A percentile compares a stretch with the other conserved stretches of the same genome.
phyloP scores from a whole-genome alignment of 306 rosid genomes.

The Psophocarpus tetragonolobus region DNA sequence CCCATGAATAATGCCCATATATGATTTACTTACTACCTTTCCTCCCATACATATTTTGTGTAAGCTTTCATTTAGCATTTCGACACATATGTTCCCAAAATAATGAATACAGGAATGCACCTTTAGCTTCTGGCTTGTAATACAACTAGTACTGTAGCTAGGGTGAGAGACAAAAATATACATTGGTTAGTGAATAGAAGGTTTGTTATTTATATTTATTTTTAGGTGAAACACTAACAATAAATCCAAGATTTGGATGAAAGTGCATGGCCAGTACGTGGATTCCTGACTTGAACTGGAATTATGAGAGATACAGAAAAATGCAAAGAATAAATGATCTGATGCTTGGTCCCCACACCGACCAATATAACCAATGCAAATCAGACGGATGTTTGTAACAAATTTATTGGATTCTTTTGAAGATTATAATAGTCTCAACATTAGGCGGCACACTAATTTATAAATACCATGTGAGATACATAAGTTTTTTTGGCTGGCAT shows the following conservation, averaged over 20 bases:
- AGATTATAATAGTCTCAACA: slow-evolving; percentile 32
- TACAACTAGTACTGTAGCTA: not conserved
- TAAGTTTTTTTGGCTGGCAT: slow-evolving; percentile 55
- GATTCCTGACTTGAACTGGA: slow-evolving; percentile 35
- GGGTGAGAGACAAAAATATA: not conserved
- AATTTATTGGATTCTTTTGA: slow-evolving; percentile 48
- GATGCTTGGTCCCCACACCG: slow-evolving; percentile 63
- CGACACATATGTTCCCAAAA: not conserved
- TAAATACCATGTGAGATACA: slow-evolving; percentile 64
- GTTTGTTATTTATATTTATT: not conserved
- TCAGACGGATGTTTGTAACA: slow-evolving; percentile 72
- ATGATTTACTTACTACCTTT: not conserved
- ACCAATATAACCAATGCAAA: slow-evolving; percentile 82
- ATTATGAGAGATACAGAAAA: slow-evolving; percentile 32
- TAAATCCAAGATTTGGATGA: slow-evolving; percentile 46
- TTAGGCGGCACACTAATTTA: slow-evolving; percentile 44
- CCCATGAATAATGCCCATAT: not conserved
- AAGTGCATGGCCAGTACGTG: slow-evolving; percentile 70
- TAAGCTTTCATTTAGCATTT: not conserved
- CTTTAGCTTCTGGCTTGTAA: not conserved
- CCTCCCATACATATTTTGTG: not conserved
- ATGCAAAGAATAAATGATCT: slow-evolving; percentile 33
- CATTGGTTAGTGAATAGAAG: not conserved
- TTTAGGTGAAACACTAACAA: not conserved
- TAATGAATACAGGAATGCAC: not conserved